These are phyloP conservation scores for Trichocladium uniseriatum DNA, from an alignment of 495 filamentous ascomycete species.

Conservation along the genomic window DNA sequence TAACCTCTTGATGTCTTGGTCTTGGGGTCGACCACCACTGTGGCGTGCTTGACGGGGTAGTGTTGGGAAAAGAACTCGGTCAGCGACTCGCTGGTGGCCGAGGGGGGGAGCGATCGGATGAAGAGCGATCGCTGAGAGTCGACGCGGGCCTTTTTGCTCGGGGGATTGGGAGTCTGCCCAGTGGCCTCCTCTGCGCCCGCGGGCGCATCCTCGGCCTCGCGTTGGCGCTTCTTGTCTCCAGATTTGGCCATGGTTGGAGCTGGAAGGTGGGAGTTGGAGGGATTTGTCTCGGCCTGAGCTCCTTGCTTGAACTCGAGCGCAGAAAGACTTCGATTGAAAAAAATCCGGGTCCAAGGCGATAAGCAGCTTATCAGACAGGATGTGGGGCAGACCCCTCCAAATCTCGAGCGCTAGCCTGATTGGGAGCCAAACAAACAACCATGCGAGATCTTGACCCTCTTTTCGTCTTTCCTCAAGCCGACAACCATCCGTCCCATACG, in stretches of 20 bases:
- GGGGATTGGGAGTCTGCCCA: constrained; percentile 19
- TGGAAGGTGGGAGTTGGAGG: not conserved
- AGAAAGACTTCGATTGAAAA: not conserved
- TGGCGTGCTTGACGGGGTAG: constrained; percentile 90
- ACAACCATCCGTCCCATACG: not conserved
- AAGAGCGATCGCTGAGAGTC: constrained; percentile 65
- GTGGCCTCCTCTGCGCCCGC: constrained; percentile 9
- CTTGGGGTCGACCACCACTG: constrained; percentile 67
- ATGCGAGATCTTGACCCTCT: not conserved
- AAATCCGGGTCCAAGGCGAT: constrained; percentile 12
- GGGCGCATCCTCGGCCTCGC: constrained; percentile 16
- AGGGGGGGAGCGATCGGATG: constrained; percentile 72
- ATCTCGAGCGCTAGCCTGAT: constrained; percentile 12
- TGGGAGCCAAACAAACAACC: constrained; percentile 23
- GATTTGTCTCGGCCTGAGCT: constrained; percentile 6
- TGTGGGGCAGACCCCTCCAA: constrained; percentile 16
- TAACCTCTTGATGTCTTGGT: constrained; percentile 84
- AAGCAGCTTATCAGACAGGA: constrained; percentile 15
- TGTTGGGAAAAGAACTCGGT: constrained; percentile 85
- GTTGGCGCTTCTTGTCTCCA: constrained; percentile 27
- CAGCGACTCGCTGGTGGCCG: constrained; percentile 70
- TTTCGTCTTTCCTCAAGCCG: no score
- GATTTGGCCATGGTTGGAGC: constrained; percentile 26
- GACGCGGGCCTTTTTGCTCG: constrained; percentile 36
- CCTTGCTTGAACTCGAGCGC: constrained; percentile 1